phyloP scores from a whole-genome alignment of 352 stramenopile genomes.

The Elongisporangium undulatum region DNA sequence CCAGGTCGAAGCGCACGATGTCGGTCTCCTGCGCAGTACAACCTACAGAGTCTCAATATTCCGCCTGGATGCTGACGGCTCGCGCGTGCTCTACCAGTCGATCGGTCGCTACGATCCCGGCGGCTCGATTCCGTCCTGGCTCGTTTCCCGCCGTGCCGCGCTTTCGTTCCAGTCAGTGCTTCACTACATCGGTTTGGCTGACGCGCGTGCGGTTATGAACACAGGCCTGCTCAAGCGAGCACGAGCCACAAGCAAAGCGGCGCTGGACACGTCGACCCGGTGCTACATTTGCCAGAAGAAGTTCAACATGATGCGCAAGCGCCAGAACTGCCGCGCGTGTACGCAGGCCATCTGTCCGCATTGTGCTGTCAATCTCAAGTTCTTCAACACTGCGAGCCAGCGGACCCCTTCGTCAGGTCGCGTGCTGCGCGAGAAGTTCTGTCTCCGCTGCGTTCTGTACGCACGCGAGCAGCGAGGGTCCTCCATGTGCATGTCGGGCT shows the following conservation, averaged over 20 bases:
- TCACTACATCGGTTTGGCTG: slow-evolving; percentile 31
- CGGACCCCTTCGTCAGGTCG: slow-evolving; percentile 38
- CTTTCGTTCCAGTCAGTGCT: slow-evolving; percentile 31
- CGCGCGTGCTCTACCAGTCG: slow-evolving; percentile 39
- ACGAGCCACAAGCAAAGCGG: slow-evolving; percentile 11
- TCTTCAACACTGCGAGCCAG: slow-evolving; percentile 48
- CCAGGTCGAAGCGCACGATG: slow-evolving; percentile 30
- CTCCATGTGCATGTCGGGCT: background rate
- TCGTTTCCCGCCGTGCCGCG: slow-evolving; percentile 49
- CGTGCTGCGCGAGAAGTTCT: slow-evolving; percentile 59
- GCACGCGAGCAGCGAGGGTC: background rate
- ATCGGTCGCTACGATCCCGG: slow-evolving; percentile 33
- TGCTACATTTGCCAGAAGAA: slow-evolving; percentile 33
- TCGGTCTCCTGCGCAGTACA: slow-evolving; percentile 34
- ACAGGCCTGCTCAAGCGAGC: slow-evolving; percentile 27
- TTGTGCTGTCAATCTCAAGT: slow-evolving; percentile 51
- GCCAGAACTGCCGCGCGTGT: slow-evolving; percentile 46
- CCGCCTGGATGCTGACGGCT: slow-evolving; percentile 28
- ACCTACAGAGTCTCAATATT: slow-evolving; percentile 25
- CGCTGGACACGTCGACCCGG: slow-evolving; percentile 27
- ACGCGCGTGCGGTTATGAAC: slow-evolving; percentile 36
- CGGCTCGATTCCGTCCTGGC: slow-evolving; percentile 22
- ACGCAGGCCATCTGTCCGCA: slow-evolving; percentile 44
- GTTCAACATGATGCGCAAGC: slow-evolving; percentile 40
- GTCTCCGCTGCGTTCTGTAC: slow-evolving; percentile 35